A percentile compares a stretch with the other conserved stretches of the same genome.
These are phyloP conservation scores for Aureobasidium sp. DNA, from an alignment of 2,329 filamentous ascomycete genomes.

Conservation along the genomic window DNA sequence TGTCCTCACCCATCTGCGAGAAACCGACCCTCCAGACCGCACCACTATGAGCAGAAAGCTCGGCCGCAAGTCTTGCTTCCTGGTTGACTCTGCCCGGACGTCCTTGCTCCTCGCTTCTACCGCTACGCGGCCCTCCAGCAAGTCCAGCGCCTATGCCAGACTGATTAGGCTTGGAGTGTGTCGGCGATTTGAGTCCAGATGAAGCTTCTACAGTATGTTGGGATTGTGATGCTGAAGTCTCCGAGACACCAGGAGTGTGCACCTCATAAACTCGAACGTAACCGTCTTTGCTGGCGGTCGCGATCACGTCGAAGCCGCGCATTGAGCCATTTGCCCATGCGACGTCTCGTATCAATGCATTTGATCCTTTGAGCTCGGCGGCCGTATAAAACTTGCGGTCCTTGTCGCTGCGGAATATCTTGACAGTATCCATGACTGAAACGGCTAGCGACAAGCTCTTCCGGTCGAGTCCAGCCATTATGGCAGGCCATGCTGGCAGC, in stretches of 20 bases:
- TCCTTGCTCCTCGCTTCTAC: conserved; percentile 47
- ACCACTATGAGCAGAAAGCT: conserved; percentile 58
- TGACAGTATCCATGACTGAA: conserved; percentile 74
- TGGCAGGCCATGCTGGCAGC: conserved; percentile 66
- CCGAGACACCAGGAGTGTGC: conserved; percentile 48
- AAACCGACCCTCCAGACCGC: conserved; percentile 72
- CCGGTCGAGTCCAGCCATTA: conserved; percentile 70
- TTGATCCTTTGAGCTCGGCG: conserved; percentile 64
- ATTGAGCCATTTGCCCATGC: conserved; percentile 91
- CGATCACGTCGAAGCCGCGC: conserved; percentile 80
- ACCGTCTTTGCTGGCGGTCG: conserved; percentile 88
- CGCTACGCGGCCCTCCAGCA: conserved; percentile 39
- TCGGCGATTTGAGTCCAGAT: conserved; percentile 7
- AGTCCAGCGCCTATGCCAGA: conserved; percentile 49
- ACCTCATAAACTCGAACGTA: conserved; percentile 81
- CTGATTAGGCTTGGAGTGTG: conserved; percentile 25
- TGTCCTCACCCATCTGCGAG: conserved; percentile 37
- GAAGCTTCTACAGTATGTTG: not conserved
- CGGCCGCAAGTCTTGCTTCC: conserved; percentile 54
- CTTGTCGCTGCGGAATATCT: conserved; percentile 70
- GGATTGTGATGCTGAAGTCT: conserved; percentile 31
- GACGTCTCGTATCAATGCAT: conserved; percentile 73
- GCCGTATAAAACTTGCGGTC: conserved; percentile 78
- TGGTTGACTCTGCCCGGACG: conserved; percentile 58
- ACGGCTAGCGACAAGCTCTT: conserved; percentile 77